Percentiles rank a stretch among this genome's conserved stretches.
phyloP scores from a whole-genome alignment of 331 rosid species.

The Arachis monticola region DNA sequence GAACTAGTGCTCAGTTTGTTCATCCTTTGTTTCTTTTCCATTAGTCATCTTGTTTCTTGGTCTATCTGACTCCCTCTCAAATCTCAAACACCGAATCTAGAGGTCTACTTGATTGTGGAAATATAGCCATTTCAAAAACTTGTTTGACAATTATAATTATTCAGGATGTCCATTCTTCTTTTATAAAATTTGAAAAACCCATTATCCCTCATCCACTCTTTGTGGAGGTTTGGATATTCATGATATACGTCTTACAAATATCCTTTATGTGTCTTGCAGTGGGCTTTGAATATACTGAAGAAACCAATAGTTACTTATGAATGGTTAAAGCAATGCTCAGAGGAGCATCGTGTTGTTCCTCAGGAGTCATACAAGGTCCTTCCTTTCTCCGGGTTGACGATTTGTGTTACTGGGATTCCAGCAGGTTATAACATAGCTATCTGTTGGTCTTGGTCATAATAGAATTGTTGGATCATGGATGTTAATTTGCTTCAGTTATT shows the following conservation, averaged over 20 bases:
- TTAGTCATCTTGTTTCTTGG: conserved; percentile 20
- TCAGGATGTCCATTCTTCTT: conserved; percentile 30
- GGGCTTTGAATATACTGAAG: conserved; percentile 90
- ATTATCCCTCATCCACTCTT: conserved; percentile 18
- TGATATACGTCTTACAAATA: conserved; percentile 35
- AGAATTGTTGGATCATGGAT: conserved; percentile 26
- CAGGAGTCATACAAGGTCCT: conserved; percentile 88
- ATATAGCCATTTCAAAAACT: conserved; percentile 21
- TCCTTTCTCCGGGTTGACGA: conserved; percentile 88
- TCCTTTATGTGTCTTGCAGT: conserved; percentile 58
- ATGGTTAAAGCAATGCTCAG: conserved; percentile 93
- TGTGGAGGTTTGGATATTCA: conserved; percentile 10
- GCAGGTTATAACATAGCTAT: conserved; percentile 65
- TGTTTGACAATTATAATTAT: conserved; percentile 24
- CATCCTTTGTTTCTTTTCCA: no score
- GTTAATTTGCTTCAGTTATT: conserved; percentile 45
- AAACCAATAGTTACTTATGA: conserved; percentile 84
- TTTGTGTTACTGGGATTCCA: conserved; percentile 80
- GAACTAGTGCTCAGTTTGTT: neutral
- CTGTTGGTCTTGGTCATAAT: conserved; percentile 38
- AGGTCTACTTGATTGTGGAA: conserved; percentile 4
- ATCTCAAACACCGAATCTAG: conserved; percentile 24
- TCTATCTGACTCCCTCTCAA: conserved; percentile 24
- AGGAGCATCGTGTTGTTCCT: conserved; percentile 90
- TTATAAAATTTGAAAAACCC: conserved; percentile 25